Evolutionary conservation across 1,284 basidiomycete species (phyloP), one percentile per base, ranked within the genome.

Genomic region (Phylloporus sp.): DNA sequence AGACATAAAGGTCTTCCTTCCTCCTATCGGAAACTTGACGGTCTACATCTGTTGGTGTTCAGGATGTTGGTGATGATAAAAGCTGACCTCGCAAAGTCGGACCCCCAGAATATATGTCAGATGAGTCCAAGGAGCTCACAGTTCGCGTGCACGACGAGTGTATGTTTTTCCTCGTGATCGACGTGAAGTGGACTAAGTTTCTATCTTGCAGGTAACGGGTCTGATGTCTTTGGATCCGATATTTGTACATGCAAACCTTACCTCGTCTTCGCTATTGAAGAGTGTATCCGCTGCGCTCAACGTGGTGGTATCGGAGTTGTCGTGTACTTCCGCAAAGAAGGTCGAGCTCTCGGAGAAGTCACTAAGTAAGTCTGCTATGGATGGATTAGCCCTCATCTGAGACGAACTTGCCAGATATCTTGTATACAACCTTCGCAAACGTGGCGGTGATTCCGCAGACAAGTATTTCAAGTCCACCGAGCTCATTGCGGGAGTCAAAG

Each of bases 181-280:
- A 11, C 3, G 7, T 23, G 27, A 7, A 35, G 41, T n/a, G 63
- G 25, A 64, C 47, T 2, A 15, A 52, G 27, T 62, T 55, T 69
- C 68, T 3, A 47, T 49, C 25, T 10, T 63, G 35, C 70, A 91
- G 90, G 91, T 74, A 94, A 94, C 74, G 93, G 93, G 17, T 94
- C 92, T 15, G 93, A 95, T 77, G 92, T 95, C 57, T 95, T 95
- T 77, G 96, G 95, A 23, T 95, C 93, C 3, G 96, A 97, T 73
- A 96, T 97, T 72, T 98, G 96, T 80, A 98, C 96, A 0, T 98
- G 96, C 85, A 94, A 96, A 76, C 96, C 94, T 0, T 97, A 98
- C 80, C 88, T 98, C 62, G 89, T 91, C 52, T 98, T 94, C 75
- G 96, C 97, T 6, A 97, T 99, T 71, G 92, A 95, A 78, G 97